Base-by-base conservation (phyloP, 208 protist species). In the Trypanosoma lewisi region DNA sequence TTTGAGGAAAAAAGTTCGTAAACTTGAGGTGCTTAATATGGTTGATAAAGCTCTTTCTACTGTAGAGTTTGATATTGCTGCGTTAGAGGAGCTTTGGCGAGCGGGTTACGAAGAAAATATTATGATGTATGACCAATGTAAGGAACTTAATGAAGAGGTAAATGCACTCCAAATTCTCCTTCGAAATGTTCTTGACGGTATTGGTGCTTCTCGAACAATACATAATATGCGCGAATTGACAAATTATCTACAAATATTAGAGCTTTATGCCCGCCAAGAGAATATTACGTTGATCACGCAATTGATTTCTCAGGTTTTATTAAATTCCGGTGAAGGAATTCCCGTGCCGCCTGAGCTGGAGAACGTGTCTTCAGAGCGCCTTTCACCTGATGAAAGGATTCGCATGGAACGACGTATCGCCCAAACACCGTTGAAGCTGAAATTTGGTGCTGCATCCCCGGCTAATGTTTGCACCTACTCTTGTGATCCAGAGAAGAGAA, bases 11-110 rank as follows among this genome's bases (percentile, higher is more conserved):
- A 68, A 79, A 34, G 51, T 61, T 19, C 68, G 75, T 50, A 86
- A 80, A 58, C 52, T 90, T 30, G 77, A 73, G 14, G 57, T 48
- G 5, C 42, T 85, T 11, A 52, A 73, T 19, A 58, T 70, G 31
- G 44, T 75, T 30, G 82, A 94, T 52, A 76, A 70, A 56, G 80
- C 65, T 2, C 68, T 96, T 12, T 80, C 81, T 27, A 83, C 87
- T 0, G 87, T 96, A 0, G 87, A 92, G 72, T 93, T 91, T 67
- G 82, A 92, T 57, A 64, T 96, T 33, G 80, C 59, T 33, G 75
- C 78, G 47, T 70, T 94, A 30, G 88, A 83, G 33, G 78, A 92
- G 39, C 73, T 94, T 36, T 96, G 91, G 87, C 63, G 80, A 45
- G 75, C 72, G 9, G 85, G 84, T 19, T 76, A 87, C 42, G 82